These are phyloP conservation scores for Yarrowia osloensis DNA, from an alignment of 805 yeast species.

Conservation along the genomic window DNA sequence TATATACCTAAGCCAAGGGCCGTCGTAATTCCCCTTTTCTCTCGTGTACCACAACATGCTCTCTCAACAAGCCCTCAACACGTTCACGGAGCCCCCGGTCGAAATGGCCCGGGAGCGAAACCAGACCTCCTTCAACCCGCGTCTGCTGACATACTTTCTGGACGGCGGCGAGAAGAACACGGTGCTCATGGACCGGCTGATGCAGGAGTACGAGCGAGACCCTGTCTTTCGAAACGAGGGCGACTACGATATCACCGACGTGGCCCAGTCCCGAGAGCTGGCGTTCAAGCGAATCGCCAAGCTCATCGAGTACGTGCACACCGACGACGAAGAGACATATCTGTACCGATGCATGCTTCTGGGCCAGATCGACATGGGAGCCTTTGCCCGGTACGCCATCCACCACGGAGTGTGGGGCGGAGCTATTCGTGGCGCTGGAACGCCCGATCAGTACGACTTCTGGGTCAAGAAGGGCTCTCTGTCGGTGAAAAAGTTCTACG, in stretches of 20 bases:
- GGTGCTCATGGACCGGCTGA: conserved; percentile 44
- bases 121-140: conserved; percentile 43
- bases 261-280: conserved; percentile 43
- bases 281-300: conserved; percentile 42
- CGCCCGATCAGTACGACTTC: conserved; percentile 74
- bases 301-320: conserved; percentile 32
- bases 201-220: conserved; percentile 55
- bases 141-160: conserved; percentile 48
- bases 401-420: conserved; percentile 81
- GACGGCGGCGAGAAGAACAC: conserved; percentile 48
- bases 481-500: conserved; percentile 50
- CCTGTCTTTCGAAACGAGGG: conserved; percentile 50
- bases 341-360: conserved; percentile 39
- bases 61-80: conserved; percentile 30
- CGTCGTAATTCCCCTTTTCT: neutral
- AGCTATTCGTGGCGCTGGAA: conserved; percentile 84
- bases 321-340: conserved; percentile 31
- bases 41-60: neutral
- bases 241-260: conserved; percentile 52
- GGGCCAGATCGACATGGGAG: conserved; percentile 62
- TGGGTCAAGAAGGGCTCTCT: conserved; percentile 67
- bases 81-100: conserved; percentile 43
- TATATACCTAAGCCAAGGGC: neutral
- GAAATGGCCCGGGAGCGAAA: conserved; percentile 46
- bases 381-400: conserved; percentile 80